Evolutionary conservation across 768 basidiomycete species (phyloP), one percentile per base, ranked within the genome.

Genomic region (Phylloporus sp.): DNA sequence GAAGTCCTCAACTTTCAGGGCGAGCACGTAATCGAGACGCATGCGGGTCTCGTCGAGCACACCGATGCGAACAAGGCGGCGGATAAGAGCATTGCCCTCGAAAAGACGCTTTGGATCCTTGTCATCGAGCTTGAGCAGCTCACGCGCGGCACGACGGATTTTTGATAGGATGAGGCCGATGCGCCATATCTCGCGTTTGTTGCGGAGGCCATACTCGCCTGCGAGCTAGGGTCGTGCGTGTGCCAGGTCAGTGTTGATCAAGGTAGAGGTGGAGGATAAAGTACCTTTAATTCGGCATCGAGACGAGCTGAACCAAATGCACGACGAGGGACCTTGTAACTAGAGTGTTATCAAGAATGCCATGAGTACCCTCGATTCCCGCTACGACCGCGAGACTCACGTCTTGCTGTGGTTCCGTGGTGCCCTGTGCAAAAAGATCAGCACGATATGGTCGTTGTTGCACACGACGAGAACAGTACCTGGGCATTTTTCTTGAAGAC

Each of bases 181-280:
- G 69, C 97, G 91, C 97, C 95, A 99, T 79, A 98, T 97, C 79
- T 99, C 97, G 72, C 95, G 90, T 82, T 99, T 99, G 90, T 97
- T 98, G 74, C 95, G 91, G 71, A 98, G 91, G 73, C 97, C 97
- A 80, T 95, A 98, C 78, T 99, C 97, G 75, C 97, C 95, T 48
- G 95, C 95, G 74, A 98, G 95, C 95, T 97, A 64, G 35, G 47
- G 15, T 38, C 32, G 23, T 34, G 46, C 45, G 47, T 45, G 41
- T n/a, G 32, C 50, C 27, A 55, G 46, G 32, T 52, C 27, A 55
- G 46, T 26, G n/a, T 36, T 27, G 12, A 34, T 43, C 23, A 28
- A 53, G 45, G 13, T 11, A 13, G n/a, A 45, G 4, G 32, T 13
- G 5, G 22, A n/a, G 5, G 22, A n/a, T 5, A 11, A 49, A 63